These are phyloP conservation scores for Strobilomyces confusus DNA, from an alignment of 768 basidiomycete genomes.

Conservation along the genomic window DNA sequence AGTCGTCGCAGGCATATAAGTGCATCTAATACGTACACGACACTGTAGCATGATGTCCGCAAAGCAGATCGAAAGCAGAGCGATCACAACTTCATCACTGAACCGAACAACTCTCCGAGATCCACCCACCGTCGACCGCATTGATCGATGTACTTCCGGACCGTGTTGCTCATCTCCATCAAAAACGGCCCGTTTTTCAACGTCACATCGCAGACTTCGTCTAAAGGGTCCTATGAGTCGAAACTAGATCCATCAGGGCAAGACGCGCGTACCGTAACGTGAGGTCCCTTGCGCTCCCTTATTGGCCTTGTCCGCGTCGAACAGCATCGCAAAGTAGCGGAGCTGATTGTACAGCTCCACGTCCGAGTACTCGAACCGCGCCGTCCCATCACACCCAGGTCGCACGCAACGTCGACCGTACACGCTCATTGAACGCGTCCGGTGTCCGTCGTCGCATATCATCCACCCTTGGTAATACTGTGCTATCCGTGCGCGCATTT, in stretches of 20 bases:
- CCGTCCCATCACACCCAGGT: conserved; percentile 10
- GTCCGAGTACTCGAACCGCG: conserved; percentile 68
- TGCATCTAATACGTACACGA: background rate
- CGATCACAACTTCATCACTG: conserved; percentile 64
- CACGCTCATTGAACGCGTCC: conserved; percentile 92
- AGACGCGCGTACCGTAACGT: conserved; percentile 33
- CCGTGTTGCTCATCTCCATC: conserved; percentile 47
- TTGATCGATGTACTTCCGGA: conserved; percentile 78
- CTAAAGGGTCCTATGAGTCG: background rate
- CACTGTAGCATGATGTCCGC: background rate
- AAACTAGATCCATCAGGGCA: too few species aligned
- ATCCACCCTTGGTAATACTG: conserved; percentile 90
- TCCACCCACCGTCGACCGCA: conserved; percentile 91
- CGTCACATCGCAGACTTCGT: conserved; percentile 46
- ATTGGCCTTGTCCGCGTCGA: conserved; percentile 64
- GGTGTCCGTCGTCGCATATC: conserved; percentile 77
- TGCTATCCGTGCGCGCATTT: conserved; percentile 72
- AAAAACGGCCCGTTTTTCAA: conserved; percentile 51
- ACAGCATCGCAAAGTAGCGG: conserved; percentile 74
- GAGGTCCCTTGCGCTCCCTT: conserved; percentile 47
- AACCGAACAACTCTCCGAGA: conserved; percentile 65
- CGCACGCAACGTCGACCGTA: conserved; percentile 82
- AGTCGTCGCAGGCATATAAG: conserved; percentile 1
- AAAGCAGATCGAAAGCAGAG: background rate
- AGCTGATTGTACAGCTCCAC: conserved; percentile 85